These are phyloP conservation scores for Proliferodiscus dingleyae DNA, from an alignment of 2,329 filamentous ascomycete species.

Conservation along the genomic window DNA sequence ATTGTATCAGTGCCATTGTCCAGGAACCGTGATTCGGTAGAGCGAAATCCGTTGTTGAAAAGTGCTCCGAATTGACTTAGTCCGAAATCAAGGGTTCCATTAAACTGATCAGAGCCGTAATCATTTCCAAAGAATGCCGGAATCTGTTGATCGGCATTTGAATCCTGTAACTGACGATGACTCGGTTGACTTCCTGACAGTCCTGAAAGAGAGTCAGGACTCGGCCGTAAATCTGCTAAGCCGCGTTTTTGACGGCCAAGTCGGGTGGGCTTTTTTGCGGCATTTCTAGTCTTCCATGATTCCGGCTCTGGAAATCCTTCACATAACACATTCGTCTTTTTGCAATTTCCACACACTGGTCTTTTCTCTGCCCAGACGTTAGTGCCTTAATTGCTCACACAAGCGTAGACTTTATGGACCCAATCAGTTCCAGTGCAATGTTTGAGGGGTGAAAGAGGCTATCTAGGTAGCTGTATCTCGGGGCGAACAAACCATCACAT, in stretches of 20 bases:
- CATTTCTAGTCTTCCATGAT: slow-evolving; percentile 4
- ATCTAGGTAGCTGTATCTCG: neutral
- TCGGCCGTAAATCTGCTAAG: neutral
- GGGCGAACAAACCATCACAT: slow-evolving; percentile 41
- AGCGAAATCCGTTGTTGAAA: neutral
- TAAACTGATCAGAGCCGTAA: neutral
- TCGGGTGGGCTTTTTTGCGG: neutral
- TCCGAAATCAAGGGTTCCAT: neutral
- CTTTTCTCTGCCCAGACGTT: neutral
- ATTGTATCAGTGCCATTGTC: neutral
- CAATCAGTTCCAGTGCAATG: neutral
- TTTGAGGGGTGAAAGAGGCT: neutral
- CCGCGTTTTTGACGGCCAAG: neutral
- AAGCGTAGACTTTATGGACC: neutral
- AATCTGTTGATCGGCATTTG: neutral
- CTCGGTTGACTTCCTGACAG: neutral
- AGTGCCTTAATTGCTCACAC: neutral
- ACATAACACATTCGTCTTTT: slow-evolving; percentile 10
- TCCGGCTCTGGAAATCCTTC: slow-evolving; percentile 11
- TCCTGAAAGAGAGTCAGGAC: neutral
- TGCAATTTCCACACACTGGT: slow-evolving; percentile 10
- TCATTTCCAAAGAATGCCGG: neutral
- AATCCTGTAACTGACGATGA: neutral
- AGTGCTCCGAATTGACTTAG: neutral
- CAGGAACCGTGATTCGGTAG: neutral